Conservation (phyloP, 176 grass and related monocot genomes). For the Carex pumila region DNA sequence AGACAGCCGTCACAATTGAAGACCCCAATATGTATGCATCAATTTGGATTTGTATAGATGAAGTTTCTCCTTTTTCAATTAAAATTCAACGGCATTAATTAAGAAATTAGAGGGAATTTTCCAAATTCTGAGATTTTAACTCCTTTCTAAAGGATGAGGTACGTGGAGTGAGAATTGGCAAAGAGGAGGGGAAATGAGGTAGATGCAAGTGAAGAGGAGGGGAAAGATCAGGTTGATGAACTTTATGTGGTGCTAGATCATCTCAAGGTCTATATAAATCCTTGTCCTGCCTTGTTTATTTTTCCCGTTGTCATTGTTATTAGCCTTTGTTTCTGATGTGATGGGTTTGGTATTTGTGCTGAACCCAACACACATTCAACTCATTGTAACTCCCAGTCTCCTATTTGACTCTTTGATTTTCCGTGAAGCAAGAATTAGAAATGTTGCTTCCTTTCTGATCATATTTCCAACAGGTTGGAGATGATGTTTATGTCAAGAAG, state of each 20-base stretch:
- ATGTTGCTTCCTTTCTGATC: not conserved
- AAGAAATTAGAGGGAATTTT: not conserved
- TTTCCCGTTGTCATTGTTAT: not conserved
- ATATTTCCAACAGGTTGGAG: constrained; percentile 29
- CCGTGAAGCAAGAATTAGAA: not conserved
- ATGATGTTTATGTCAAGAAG: constrained; percentile 88
- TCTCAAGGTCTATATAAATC: constrained; percentile 58
- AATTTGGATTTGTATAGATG: not conserved
- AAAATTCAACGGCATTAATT: not conserved
- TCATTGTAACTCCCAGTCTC: not conserved
- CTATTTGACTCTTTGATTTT: not conserved
- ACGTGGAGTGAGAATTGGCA: constrained; percentile 77
- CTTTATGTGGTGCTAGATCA: constrained; percentile 69
- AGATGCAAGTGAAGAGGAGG: constrained; percentile 56
- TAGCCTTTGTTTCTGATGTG: not conserved
- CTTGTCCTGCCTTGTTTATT: not conserved
- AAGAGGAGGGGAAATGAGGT: constrained; percentile 72
- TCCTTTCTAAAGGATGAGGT: constrained; percentile 62
- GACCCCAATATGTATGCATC: constrained; percentile 78
- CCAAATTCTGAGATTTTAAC: not conserved
- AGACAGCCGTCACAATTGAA: constrained; percentile 82
- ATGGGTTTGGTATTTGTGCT: not conserved
- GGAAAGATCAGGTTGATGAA: constrained; percentile 73
- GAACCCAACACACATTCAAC: not conserved
- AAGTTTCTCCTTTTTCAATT: not conserved